Evolutionary conservation across 148 eudicot genomes (phyloP).

Genomic region (Camellia lanceoleosa): DNA sequence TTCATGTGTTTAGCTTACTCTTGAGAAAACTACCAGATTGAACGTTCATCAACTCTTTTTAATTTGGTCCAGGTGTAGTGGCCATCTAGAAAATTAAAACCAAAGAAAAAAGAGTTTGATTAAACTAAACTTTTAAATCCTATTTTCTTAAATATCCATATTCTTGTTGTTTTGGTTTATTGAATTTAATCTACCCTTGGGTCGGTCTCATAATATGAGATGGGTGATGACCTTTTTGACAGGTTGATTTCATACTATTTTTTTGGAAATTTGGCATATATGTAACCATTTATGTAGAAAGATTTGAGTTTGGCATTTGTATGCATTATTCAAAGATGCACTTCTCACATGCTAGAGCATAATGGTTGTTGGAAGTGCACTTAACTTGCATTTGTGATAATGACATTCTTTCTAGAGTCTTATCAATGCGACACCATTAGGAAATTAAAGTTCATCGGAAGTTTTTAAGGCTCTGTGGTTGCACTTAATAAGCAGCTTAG

Average conservation of each 20-base stretch:
- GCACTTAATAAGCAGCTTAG: not conserved
- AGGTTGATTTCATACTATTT: not conserved
- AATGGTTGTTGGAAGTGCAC: not conserved
- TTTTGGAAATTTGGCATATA: not conserved
- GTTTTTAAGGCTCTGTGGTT: not conserved
- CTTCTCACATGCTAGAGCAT: not conserved
- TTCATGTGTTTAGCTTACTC: not conserved
- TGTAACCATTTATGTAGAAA: not conserved
- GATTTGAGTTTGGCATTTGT: conserved; percentile 1
- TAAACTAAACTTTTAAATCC: not conserved
- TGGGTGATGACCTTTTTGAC: not conserved
- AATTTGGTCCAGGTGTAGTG: not conserved
- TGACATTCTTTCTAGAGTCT: not conserved
- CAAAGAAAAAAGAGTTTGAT: not conserved
- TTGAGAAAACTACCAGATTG: not conserved
- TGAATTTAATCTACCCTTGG: not conserved
- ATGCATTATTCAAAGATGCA: not conserved
- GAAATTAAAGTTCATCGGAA: conserved; percentile 9
- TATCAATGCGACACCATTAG: not conserved
- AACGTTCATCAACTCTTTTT: not conserved
- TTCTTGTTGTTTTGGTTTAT: not conserved
- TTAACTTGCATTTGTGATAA: not conserved
- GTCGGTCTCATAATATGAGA: conserved; percentile 2
- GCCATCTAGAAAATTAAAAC: not conserved
- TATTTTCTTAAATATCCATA: not conserved